Evolutionary conservation across 2,329 filamentous ascomycete species (phyloP).

Genomic region (Cladosporium sp.): DNA sequence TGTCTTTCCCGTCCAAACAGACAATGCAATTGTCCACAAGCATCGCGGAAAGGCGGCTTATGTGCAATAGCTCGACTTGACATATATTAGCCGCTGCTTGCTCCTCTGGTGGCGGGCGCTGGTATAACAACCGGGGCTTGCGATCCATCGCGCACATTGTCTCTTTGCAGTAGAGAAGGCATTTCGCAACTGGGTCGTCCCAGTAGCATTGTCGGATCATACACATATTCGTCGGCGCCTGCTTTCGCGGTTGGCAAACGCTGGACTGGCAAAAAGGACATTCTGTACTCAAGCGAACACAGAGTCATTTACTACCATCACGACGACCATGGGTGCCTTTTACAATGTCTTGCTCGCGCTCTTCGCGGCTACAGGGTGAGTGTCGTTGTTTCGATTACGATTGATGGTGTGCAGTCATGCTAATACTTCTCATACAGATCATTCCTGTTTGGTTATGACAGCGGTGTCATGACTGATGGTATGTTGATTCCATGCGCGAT

Average conservation of each 20-base stretch:
- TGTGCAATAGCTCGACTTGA: background rate
- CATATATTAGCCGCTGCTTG: background rate
- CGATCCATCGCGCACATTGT: too few relatives aligned
- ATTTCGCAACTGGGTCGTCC: too few relatives aligned
- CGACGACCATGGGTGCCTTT: conserved; percentile 11
- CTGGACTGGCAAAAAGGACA: background rate
- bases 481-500: background rate
- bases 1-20: background rate
- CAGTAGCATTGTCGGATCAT: too few relatives aligned
- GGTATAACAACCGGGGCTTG: too few relatives aligned
- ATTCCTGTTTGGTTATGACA: conserved; percentile 47
- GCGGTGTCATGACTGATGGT: conserved; percentile 43
- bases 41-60: background rate
- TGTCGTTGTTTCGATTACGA: background rate
- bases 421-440: conserved; percentile 19
- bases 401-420: background rate
- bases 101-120: background rate
- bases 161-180: too few relatives aligned
- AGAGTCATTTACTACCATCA: background rate
- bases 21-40: conserved; percentile 2
- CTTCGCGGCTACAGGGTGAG: conserved; percentile 27
- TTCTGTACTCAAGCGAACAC: background rate
- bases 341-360: conserved; percentile 27
- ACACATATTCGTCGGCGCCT: too few relatives aligned
- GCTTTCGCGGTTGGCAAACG: background rate